Evolutionary conservation across 345 rosid genomes (phyloP).

Genomic region (Nephelium lappaceum): DNA sequence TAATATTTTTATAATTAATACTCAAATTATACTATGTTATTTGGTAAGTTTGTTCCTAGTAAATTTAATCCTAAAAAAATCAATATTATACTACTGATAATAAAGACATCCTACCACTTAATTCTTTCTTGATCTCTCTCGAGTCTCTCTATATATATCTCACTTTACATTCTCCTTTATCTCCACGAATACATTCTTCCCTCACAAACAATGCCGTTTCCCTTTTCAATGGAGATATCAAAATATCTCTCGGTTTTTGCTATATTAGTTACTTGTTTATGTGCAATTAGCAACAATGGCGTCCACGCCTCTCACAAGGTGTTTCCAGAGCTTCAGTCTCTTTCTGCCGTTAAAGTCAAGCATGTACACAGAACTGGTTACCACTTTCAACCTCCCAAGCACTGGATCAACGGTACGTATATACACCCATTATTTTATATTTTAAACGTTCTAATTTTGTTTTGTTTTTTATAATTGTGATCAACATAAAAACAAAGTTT

Average conservation of each 20-base stretch:
- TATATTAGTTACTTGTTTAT: not conserved
- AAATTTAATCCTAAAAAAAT: too few relatives aligned
- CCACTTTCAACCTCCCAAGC: conserved; percentile 82
- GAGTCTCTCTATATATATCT: too few relatives aligned
- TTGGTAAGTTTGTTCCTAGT: too few relatives aligned
- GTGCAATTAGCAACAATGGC: conserved; percentile 26
- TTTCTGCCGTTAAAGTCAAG: conserved; percentile 29
- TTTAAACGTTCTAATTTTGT: not conserved
- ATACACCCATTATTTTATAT: not conserved
- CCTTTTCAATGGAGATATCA: conserved; percentile 15
- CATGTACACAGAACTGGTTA: conserved; percentile 58
- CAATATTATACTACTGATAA: too few relatives aligned
- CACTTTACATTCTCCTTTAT: too few relatives aligned
- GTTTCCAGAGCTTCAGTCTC: conserved; percentile 45
- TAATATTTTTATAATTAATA: too few relatives aligned
- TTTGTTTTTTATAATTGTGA: not conserved
- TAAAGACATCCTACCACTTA: too few relatives aligned
- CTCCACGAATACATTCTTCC: not conserved
- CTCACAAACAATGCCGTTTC: not conserved
- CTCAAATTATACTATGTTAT: too few relatives aligned
- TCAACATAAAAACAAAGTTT: too few relatives aligned
- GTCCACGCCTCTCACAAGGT: conserved; percentile 55
- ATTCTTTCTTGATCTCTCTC: too few relatives aligned
- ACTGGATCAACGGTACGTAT: conserved; percentile 85
- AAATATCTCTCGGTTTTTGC: conserved; percentile 2